phyloP scores from a whole-genome alignment of 768 basidiomycete species.

The Lactifluus subvellereus region DNA sequence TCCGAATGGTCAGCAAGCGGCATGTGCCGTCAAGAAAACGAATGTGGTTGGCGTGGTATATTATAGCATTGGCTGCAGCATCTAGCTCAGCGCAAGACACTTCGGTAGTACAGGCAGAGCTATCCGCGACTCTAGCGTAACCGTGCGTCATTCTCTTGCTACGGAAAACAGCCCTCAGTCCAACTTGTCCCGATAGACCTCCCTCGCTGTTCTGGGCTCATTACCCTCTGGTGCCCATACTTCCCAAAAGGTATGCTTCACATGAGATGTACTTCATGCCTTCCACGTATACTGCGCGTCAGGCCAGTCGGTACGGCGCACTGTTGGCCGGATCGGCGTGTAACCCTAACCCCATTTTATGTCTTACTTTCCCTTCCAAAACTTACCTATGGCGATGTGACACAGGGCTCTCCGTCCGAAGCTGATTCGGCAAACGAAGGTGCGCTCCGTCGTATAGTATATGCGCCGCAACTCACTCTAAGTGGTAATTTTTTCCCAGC shows the following conservation, averaged over 20 bases:
- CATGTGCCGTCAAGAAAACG: constrained; percentile 26
- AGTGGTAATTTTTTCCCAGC: constrained; percentile 37
- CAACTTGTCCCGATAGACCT: neutral
- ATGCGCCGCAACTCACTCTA: neutral
- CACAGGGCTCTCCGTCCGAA: constrained; percentile 8
- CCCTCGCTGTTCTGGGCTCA: constrained; percentile 3
- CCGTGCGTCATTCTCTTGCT: neutral
- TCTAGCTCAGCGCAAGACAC: constrained; percentile 24
- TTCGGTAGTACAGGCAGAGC: constrained; percentile 10
- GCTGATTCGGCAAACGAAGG: constrained; percentile 22
- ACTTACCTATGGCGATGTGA: neutral
- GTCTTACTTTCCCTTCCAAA: neutral
- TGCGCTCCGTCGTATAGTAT: constrained; percentile 7
- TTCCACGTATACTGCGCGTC: neutral
- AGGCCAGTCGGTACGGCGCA: neutral
- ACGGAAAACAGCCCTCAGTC: neutral
- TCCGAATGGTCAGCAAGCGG: constrained; percentile 12
- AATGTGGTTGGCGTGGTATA: constrained; percentile 29
- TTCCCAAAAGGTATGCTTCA: neutral
- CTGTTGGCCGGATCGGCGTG: neutral
- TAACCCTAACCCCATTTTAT: constrained; percentile 22
- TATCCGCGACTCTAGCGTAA: constrained; percentile 12
- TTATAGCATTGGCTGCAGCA: constrained; percentile 29
- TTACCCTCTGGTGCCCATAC: constrained; percentile 6
- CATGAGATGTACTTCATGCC: neutral